Base-by-base conservation (phyloP, 192 early-diverging fungal species). In the Ambispora gerdemannii region DNA sequence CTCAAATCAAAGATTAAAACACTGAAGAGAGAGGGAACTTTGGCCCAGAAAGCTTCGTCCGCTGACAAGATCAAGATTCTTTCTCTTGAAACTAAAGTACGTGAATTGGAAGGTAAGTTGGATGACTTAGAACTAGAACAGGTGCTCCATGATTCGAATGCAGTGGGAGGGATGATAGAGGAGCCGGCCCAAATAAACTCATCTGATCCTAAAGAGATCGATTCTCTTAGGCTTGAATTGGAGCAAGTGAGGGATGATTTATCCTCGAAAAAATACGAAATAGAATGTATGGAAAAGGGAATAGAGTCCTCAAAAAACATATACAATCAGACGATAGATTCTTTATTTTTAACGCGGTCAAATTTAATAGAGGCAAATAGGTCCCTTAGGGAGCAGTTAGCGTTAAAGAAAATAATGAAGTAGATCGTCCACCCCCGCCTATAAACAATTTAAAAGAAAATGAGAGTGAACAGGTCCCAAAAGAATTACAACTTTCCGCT, bases 11-110 rank as follows among this genome's bases (percentile, higher is more conserved):
- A 28, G 55, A 58, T 58, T 1, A 58, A 58, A 1, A 20, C 24
- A 58, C 24, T 58, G 55, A 30, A 58, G 24, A 30, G 24, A 22
- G 24, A 58, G 55, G 13, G 13, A 4, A 13, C 55, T 58, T 58
- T 24, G 6, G 55, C 55, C 55, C 55, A 58, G 55, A 58, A 58
- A 24, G 55, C 13, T 58, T 58, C 4, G 2, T 58, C 55, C 10
- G 24, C 13, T 20, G 24, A 58, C 0, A 20, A 50, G 2, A n/a
- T 20, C 22, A 20, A 50, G 50, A 50, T 1, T 50, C 22, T 50
- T n/a, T 50, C 50, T 50, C 50, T 50, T 20, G 22, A 50, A 50
- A n/a, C 50, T 2, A 50, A 50, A 58, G 24, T 58, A 58, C 19
- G 19, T 3, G 55, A 4, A 58, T 1, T 58, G 2, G 24, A 58